Evolutionary conservation across 768 basidiomycete genomes (phyloP).

Genomic region (Lentinula raphanica): DNA sequence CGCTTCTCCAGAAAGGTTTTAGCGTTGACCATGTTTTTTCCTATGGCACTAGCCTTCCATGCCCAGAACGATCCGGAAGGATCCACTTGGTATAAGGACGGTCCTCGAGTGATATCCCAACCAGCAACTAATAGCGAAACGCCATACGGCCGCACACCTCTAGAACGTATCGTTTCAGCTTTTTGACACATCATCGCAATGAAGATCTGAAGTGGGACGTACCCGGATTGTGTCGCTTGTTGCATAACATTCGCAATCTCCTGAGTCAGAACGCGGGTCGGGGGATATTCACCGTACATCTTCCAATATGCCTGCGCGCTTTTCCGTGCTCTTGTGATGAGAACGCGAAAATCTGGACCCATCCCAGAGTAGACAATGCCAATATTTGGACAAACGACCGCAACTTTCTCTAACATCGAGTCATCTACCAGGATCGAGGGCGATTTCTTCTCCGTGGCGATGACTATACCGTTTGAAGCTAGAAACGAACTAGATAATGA

Average conservation of each 20-base stretch:
- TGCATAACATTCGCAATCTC: conserved; percentile 99
- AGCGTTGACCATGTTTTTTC: conserved; percentile 99
- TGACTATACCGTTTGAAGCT: conserved; percentile 99
- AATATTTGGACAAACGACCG: conserved; percentile 96
- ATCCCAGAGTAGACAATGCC: conserved; percentile 99
- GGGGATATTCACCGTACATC: conserved; percentile 97
- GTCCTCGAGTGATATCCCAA: conserved; percentile 92
- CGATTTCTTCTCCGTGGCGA: conserved; percentile 99
- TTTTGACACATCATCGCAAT: background rate
- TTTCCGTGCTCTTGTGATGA: conserved; percentile 92
- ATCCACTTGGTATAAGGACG: conserved; percentile 97
- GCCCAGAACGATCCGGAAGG: conserved; percentile 99
- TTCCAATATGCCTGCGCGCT: conserved; percentile 99
- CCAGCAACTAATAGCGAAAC: conserved; percentile 96
- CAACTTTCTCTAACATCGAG: conserved; percentile 96
- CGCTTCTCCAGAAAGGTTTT: conserved; percentile 99
- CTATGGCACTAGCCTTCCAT: conserved; percentile 99
- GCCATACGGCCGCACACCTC: conserved; percentile 98
- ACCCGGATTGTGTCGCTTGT: conserved; percentile 98
- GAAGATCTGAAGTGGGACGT: conserved; percentile 28
- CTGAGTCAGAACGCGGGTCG: conserved; percentile 91
- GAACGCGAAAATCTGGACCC: conserved; percentile 96
- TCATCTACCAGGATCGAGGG: conserved; percentile 98
- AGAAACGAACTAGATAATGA: conserved; percentile 13
- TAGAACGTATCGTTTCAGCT: conserved; percentile 24